These are phyloP conservation scores for Hymenoscyphus linearis DNA, from an alignment of 2,329 filamentous ascomycete species.

Conservation along the genomic window DNA sequence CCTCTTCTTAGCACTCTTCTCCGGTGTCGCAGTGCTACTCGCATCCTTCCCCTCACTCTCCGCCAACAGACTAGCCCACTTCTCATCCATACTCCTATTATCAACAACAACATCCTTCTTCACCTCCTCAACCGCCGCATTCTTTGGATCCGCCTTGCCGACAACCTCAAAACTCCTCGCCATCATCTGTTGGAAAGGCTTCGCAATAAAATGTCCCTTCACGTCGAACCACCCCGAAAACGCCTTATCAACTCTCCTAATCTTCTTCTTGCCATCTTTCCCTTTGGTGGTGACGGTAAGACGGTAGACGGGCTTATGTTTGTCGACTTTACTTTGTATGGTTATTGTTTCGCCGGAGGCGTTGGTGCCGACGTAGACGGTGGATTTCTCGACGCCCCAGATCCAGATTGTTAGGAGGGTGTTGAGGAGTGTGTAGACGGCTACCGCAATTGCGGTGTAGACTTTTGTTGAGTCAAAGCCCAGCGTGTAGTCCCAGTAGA, in stretches of 20 bases:
- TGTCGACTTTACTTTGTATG: slow-evolving; percentile 67
- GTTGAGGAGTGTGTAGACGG: slow-evolving; percentile 75
- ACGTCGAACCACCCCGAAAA: slow-evolving; percentile 76
- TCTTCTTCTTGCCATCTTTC: slow-evolving; percentile 12
- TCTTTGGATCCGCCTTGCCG: slow-evolving; percentile 59
- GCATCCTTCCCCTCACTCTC: slow-evolving; percentile 24
- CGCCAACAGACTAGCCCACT: slow-evolving; percentile 29
- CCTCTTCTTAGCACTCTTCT: slow-evolving; percentile 24
- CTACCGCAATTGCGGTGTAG: slow-evolving; percentile 75
- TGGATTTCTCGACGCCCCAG: slow-evolving; percentile 72
- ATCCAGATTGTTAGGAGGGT: slow-evolving; percentile 77
- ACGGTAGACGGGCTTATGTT: slow-evolving; percentile 77
- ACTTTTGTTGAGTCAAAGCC: slow-evolving; percentile 83
- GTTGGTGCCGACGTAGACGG: slow-evolving; percentile 71
- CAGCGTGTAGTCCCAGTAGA: slow-evolving; percentile 85
- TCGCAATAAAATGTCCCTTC: slow-evolving; percentile 64
- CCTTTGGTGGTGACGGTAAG: slow-evolving; percentile 56
- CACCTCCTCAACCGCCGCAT: slow-evolving; percentile 35
- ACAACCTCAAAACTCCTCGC: slow-evolving; percentile 62
- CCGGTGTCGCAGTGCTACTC: slow-evolving; percentile 14
- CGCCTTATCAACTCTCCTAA: slow-evolving; percentile 45
- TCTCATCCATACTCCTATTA: slow-evolving; percentile 27
- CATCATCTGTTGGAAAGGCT: slow-evolving; percentile 74
- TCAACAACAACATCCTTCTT: slow-evolving; percentile 20
- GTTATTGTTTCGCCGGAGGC: slow-evolving; percentile 66